phyloP scores from a whole-genome alignment of 1,284 basidiomycete genomes.

The Ceratobasidium sp. region DNA sequence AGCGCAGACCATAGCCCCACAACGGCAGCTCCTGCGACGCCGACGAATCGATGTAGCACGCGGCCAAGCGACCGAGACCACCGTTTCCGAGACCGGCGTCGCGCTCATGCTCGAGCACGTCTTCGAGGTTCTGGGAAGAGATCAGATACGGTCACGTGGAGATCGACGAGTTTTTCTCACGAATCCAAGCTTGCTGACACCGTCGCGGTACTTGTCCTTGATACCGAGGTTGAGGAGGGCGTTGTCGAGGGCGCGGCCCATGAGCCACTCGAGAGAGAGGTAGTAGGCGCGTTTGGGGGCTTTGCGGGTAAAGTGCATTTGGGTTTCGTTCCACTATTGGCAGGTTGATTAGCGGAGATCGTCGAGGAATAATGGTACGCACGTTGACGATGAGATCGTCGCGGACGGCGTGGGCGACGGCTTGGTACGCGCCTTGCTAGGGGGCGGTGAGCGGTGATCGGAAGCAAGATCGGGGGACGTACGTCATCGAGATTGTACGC shows the following conservation, averaged over 20 bases:
- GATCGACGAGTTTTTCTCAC: conserved; percentile 45
- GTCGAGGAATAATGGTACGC: conserved; percentile 49
- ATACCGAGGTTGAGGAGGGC: conserved; percentile 88
- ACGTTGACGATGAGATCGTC: conserved; percentile 79
- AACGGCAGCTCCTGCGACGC: conserved; percentile 73
- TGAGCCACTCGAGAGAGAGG: conserved; percentile 83
- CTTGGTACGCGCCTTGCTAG: conserved; percentile 75
- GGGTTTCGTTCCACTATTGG: conserved; percentile 75
- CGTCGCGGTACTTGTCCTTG: conserved; percentile 76
- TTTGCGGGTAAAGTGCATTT: conserved; percentile 73
- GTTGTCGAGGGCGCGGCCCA: conserved; percentile 90
- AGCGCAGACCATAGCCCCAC: conserved; percentile 54
- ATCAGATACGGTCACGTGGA: conserved; percentile 26
- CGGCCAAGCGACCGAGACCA: conserved; percentile 87
- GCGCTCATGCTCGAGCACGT: conserved; percentile 85
- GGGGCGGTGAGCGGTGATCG: neutral
- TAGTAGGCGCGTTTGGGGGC: conserved; percentile 77
- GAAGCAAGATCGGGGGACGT: neutral
- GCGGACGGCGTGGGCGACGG: conserved; percentile 80
- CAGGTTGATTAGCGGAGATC: conserved; percentile 14
- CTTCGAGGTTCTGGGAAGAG: conserved; percentile 69
- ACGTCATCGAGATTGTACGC: conserved; percentile 86
- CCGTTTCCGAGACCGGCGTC: conserved; percentile 92
- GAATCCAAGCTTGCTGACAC: conserved; percentile 82
- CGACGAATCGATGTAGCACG: conserved; percentile 89